Conservation (phyloP, 768 basidiomycete species). For the Termitomyces sp. region DNA sequence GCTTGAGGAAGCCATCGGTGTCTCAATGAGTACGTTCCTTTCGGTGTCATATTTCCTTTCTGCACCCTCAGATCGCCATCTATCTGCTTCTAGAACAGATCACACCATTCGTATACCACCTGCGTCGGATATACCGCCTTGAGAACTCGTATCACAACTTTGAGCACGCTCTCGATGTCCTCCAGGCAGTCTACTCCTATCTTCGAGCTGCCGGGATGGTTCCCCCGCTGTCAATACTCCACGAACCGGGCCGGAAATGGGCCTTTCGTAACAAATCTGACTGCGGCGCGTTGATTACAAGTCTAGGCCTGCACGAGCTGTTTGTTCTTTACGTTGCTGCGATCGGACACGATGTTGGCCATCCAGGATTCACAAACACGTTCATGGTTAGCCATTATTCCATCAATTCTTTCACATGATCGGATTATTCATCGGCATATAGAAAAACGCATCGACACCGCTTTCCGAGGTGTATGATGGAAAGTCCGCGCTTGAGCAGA, state of each 20-base stretch:
- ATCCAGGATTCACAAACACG: constrained; percentile 89
- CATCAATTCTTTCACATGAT: neutral
- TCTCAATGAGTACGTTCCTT: constrained; percentile 50
- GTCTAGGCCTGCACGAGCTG: constrained; percentile 63
- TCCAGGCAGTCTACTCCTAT: constrained; percentile 89
- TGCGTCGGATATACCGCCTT: constrained; percentile 87
- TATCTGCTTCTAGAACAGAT: constrained; percentile 54
- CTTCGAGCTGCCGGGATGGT: constrained; percentile 74
- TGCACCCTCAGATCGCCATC: constrained; percentile 8
- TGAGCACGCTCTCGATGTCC: constrained; percentile 92
- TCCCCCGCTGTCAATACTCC: constrained; percentile 68
- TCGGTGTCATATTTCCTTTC: constrained; percentile 11
- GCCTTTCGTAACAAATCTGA: constrained; percentile 28
- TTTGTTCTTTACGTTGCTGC: constrained; percentile 86
- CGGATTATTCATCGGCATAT: neutral
- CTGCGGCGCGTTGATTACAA: constrained; percentile 33
- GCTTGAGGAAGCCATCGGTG: constrained; percentile 51
- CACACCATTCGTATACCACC: constrained; percentile 72
- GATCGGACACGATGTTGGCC: constrained; percentile 96
- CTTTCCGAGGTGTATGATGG: constrained; percentile 85
- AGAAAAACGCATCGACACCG: constrained; percentile 94
- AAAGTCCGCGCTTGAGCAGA: constrained; percentile 84
- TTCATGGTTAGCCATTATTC: constrained; percentile 71
- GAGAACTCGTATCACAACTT: constrained; percentile 98
- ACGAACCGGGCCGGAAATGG: constrained; percentile 44